phyloP scores from a whole-genome alignment of 2,329 filamentous ascomycete genomes.

The Lojkania enalia region DNA sequence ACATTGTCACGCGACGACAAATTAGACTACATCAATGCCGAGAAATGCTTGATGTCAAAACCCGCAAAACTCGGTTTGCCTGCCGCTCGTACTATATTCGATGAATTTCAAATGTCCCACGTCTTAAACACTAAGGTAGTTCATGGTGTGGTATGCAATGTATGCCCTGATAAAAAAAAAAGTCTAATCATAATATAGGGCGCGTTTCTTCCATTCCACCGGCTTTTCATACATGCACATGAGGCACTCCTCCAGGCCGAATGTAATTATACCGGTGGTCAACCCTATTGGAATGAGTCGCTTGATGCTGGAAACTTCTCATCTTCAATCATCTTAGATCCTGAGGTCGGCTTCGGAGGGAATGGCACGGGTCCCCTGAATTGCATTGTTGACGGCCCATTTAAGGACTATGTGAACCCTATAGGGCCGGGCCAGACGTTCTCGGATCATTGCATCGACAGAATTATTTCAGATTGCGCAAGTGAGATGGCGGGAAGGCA shows the following conservation, averaged over 20 bases:
- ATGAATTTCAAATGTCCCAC: conserved; percentile 19
- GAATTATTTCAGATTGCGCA: conserved; percentile 14
- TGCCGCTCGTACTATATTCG: conserved; percentile 11
- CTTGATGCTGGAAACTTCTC: conserved; percentile 24
- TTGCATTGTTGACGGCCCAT: conserved; percentile 25
- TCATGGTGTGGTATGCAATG: conserved; percentile 14
- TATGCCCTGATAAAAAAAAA: background rate
- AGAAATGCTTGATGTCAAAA: conserved; percentile 19
- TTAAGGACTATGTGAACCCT: conserved; percentile 21
- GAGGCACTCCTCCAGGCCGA: conserved; percentile 33
- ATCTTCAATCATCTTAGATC: conserved; percentile 16
- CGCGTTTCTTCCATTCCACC: conserved; percentile 45
- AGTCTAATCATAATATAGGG: conserved; percentile 9
- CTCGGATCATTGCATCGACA: conserved; percentile 26
- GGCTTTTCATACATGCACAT: conserved; percentile 36
- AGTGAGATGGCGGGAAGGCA: conserved; percentile 4
- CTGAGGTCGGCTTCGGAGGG: conserved; percentile 22
- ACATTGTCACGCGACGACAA: conserved; percentile 15
- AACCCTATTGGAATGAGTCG: conserved; percentile 34
- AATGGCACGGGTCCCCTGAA: conserved; percentile 12
- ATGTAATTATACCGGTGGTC: conserved; percentile 38
- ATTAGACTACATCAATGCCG: conserved; percentile 17
- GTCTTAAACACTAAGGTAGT: conserved; percentile 6
- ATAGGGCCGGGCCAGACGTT: conserved; percentile 16
- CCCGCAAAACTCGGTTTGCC: conserved; percentile 12